Percentiles rank a stretch among this genome's conserved stretches.
Evolutionary conservation across 2,329 filamentous ascomycete species (phyloP).

Genomic region (Ophiostoma quercus): DNA sequence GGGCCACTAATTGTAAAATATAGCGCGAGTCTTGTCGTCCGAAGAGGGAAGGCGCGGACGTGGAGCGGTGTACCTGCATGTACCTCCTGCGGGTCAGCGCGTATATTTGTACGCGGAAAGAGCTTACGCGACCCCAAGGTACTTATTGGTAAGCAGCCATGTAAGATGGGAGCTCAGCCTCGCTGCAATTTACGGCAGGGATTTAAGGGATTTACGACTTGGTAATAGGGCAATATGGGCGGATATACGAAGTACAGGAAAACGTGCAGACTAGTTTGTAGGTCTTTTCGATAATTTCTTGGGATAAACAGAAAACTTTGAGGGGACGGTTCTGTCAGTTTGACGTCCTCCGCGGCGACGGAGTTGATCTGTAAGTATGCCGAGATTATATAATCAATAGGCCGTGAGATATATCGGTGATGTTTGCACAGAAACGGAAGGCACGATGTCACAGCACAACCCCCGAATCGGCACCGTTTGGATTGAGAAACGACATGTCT

Average conservation of each 20-base stretch:
- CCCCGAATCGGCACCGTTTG: not conserved
- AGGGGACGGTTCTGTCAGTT: not conserved
- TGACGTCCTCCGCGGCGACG: not conserved
- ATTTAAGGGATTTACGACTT: not conserved
- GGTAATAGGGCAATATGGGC: not conserved
- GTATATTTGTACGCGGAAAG: not conserved
- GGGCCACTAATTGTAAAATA: not conserved
- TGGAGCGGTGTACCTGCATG: not conserved
- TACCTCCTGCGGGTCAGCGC: not conserved
- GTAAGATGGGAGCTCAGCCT: constrained; percentile 1
- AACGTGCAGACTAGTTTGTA: not conserved
- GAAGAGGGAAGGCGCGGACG: not conserved
- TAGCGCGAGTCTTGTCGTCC: constrained; percentile 9
- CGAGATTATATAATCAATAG: not conserved
- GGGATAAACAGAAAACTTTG: not conserved
- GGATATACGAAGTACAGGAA: not conserved
- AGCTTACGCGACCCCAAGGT: not conserved
- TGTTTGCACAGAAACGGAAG: not conserved
- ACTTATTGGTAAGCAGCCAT: not conserved
- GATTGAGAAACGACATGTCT: not conserved
- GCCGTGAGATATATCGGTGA: not conserved
- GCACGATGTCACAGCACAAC: not conserved
- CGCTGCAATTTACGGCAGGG: not conserved
- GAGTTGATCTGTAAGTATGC: not conserved
- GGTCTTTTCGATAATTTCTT: not conserved